phyloP scores from a whole-genome alignment of 208 protist genomes.

The Leishmania tropica region DNA sequence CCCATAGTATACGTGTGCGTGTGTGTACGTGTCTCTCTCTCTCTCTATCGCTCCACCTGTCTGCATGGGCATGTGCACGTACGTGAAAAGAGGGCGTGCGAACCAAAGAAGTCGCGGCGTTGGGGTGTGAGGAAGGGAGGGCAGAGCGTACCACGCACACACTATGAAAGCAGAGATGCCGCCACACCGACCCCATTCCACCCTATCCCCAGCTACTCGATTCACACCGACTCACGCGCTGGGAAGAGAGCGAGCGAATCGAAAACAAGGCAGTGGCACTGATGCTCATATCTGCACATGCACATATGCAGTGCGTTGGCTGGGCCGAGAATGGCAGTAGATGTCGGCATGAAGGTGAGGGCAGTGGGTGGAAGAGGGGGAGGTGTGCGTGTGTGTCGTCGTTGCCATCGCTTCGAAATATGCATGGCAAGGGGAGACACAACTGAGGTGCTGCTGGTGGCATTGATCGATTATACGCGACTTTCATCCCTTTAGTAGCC shows the following conservation, averaged over 20 bases:
- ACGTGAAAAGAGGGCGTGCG: too few species aligned
- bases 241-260: neutral
- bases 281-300: neutral
- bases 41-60: neutral
- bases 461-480: neutral
- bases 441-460: neutral
- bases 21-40: neutral
- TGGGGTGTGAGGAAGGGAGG: neutral
- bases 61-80: neutral
- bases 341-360: neutral
- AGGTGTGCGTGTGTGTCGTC: constrained; percentile 7
- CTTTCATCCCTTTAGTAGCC: neutral
- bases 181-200: neutral
- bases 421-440: neutral
- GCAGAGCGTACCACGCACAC: neutral
- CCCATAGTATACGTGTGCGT: neutral
- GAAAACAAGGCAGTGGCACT: neutral
- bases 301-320: neutral
- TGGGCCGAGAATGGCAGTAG: neutral
- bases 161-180: neutral
- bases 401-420: neutral
- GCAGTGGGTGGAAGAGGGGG: neutral
- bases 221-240: neutral
- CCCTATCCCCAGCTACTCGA: neutral
- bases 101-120: neutral